Base-by-base conservation (phyloP, 2,329 filamentous ascomycete genomes). In the Hirsutella minnesotensis region DNA sequence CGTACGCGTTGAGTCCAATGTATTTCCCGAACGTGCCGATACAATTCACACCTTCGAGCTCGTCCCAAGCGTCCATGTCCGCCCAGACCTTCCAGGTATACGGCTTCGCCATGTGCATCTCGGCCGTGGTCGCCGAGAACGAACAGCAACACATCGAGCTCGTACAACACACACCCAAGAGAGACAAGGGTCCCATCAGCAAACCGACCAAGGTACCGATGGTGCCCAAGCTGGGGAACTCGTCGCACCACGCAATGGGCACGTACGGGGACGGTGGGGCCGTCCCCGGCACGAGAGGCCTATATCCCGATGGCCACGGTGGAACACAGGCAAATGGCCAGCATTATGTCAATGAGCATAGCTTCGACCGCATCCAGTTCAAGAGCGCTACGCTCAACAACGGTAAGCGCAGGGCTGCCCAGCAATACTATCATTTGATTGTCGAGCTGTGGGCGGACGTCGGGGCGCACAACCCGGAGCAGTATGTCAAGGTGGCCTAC, bases 371-470 rank as follows among this genome's bases (percentile, higher is more conserved):
- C 10, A 92, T 95, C 41, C 88, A 95, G 54, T 95, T 95, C 73
- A 94, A 94, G 60, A 86, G 86, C 50, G 88, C 89, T 1, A 95
- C 88, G 0, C 86, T 87, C 20, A 95, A 95, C 65, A 95, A 95
- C 51, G 88, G 88, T 38, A 94, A 94, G 61, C 75, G 89, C 51
- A 73, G 89, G 44, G 88, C 88, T 1, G 86, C 88, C 16, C 88
- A 95, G 57, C 89, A 95, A 53, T 94, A 88, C 60, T 95, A 94
- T 56, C 86, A 92, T 53, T 71, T 95, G n/a, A 77, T 94, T 38
- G 81, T 94, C 4, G 87, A 94, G 57, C 75, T 94, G 1, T 86
- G 79, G 61, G 86, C 76, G 8, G 80, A 89, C 49, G 66, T 86
- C 8, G 72, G 77, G 3, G 56, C 60, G 27, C 67, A 62, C 51